Conservation (phyloP, 257 asterid species). For the Jasminum sambac region DNA sequence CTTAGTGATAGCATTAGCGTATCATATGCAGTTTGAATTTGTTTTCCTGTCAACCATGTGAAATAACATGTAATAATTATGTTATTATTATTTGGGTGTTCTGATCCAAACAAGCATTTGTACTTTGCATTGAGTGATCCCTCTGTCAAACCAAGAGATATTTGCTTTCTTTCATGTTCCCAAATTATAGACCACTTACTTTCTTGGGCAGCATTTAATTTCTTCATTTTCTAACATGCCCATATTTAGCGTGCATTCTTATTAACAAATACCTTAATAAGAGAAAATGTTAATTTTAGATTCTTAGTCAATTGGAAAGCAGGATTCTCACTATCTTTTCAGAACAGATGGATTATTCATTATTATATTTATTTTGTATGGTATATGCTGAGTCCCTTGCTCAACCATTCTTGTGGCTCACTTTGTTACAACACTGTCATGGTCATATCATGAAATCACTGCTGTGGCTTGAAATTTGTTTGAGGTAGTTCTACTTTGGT, state of each 20-base stretch:
- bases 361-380: not conserved
- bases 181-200: too few species aligned
- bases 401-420: constrained; percentile 10
- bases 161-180: too few species aligned
- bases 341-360: too few species aligned
- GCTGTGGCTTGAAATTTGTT: not conserved
- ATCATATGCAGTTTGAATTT: not conserved
- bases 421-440: constrained; percentile 6
- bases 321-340: not conserved
- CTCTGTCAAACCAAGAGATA: too few species aligned
- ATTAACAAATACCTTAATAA: too few species aligned
- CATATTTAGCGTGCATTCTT: too few species aligned
- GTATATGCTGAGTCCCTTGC: constrained; percentile 2
- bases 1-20: not conserved
- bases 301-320: too few species aligned
- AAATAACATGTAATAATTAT: not conserved
- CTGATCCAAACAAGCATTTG: not conserved
- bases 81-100: not conserved
- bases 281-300: too few species aligned
- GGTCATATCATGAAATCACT: constrained; percentile 6
- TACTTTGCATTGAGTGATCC: not conserved
- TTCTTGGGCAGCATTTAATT: too few species aligned
- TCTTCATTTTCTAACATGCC: too few species aligned
- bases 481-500: constrained; percentile 1
- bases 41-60: not conserved